Evolutionary conservation across 176 grass and related monocot genomes (phyloP).

Genomic region (Zoysia pacifica): DNA sequence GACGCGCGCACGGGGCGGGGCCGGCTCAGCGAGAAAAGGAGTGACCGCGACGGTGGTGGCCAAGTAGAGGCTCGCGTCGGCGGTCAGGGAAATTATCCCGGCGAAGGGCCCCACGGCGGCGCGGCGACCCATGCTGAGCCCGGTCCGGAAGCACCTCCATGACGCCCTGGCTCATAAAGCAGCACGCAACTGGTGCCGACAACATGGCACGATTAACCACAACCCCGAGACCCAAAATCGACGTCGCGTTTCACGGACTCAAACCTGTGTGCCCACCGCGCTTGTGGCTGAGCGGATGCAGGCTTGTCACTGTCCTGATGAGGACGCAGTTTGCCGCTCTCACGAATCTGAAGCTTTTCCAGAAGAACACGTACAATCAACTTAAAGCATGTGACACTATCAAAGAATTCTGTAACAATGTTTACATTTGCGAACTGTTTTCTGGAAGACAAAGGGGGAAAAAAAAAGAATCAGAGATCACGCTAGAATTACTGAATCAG

Average conservation of each 20-base stretch:
- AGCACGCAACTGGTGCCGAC: neutral
- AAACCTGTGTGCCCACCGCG: neutral
- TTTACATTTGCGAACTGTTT: neutral
- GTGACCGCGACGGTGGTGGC: slow-evolving; percentile 9
- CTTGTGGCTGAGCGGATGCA: slow-evolving; percentile 7
- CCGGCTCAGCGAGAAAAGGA: neutral
- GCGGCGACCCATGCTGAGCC: too few relatives aligned
- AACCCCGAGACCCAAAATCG: neutral
- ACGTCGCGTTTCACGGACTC: neutral
- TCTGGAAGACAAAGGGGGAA: too few relatives aligned
- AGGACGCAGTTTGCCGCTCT: slow-evolving; percentile 2
- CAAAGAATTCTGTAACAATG: neutral
- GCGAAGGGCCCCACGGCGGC: too few relatives aligned
- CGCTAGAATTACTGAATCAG: neutral
- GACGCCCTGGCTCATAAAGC: neutral
- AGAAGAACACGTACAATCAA: neutral
- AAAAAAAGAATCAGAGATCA: neutral
- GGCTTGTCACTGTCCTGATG: slow-evolving; percentile 18
- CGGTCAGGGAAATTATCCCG: neutral
- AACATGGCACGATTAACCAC: too few relatives aligned
- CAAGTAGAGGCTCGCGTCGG: slow-evolving; percentile 11
- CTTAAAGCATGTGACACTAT: neutral
- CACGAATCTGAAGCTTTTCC: neutral
- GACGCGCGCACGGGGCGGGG: neutral
- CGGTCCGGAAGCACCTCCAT: too few relatives aligned